Evolutionary conservation across 78 protist genomes (phyloP), one percentile per base, ranked within the genome.

Genomic region (Monosiga brevicollis): DNA sequence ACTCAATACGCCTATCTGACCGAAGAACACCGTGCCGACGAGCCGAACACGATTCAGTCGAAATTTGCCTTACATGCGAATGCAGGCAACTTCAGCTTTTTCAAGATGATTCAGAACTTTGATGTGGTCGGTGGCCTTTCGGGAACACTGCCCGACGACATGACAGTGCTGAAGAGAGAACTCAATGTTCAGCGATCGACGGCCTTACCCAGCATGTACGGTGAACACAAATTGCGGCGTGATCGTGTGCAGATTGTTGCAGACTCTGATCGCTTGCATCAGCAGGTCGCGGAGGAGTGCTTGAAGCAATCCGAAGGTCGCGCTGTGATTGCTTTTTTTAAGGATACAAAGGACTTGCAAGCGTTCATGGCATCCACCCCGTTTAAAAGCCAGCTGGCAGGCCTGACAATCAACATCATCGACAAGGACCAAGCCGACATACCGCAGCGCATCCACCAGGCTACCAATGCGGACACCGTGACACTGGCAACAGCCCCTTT

Each of bases 251-350:
- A 49, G 29, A 6, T 49, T 6, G 15, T 20, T 6, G 15, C 15
- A 20, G 62, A 20, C 29, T 15, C 62, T 15, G 62, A 6, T 38
- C n/a, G 11, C 38, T 15, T 22, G 78, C 38, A 39, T 38, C 38
- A 20, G 78, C 6, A 6, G 34, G 15, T 15, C 54, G 15, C 78
- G 34, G n/a, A 75, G 78, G 40, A 75, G 40, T 15, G 6, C 11
- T 15, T 6, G 26, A 39, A 39, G 78, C 38, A 15, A 6, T 6
- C 29, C 6, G 29, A 75, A 15, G 40, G 40, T 15, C 79, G 83
- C 1, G 23, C 84, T 0, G 87, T 85, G 34, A 1, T 85, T 25
- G 83, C 78, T 32, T 78, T 78, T 70, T 85, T 85, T 34, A 40
- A 62, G 32, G 40, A 36, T 11, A 20, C 78, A 6, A n/a, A n/a